A percentile compares a stretch with the other conserved stretches of the same genome.
Conservation (phyloP, 2,329 filamentous ascomycete species). For the Alternaria postmessia region DNA sequence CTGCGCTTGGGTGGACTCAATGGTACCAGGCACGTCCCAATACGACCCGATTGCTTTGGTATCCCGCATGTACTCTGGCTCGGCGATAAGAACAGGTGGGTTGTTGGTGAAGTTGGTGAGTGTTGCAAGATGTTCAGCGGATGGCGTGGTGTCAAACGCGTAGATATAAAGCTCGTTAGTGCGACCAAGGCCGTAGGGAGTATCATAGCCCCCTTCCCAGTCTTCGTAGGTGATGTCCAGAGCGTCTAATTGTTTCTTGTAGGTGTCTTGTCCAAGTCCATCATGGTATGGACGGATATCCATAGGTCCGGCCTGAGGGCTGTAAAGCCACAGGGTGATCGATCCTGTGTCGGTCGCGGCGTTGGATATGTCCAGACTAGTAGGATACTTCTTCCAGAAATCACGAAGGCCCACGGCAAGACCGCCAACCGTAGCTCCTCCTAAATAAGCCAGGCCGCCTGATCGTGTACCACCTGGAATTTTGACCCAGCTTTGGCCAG, state of each 20-base stretch:
- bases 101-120: constrained; percentile 59
- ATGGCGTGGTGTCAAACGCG: constrained; percentile 63
- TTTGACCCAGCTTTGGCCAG: constrained; percentile 66
- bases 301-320: constrained; percentile 63
- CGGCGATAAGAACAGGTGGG: constrained; percentile 62
- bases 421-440: constrained; percentile 65
- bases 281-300: constrained; percentile 68
- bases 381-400: constrained; percentile 71
- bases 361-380: constrained; percentile 63
- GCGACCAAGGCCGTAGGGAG: constrained; percentile 65
- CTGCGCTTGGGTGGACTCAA: constrained; percentile 34
- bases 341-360: constrained; percentile 60
- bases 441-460: constrained; percentile 66
- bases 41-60: constrained; percentile 64
- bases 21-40: constrained; percentile 58
- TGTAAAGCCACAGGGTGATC: constrained; percentile 69
- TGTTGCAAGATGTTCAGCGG: constrained; percentile 55
- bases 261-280: constrained; percentile 64
- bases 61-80: constrained; percentile 59
- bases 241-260: constrained; percentile 66
- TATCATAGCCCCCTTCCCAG: constrained; percentile 64
- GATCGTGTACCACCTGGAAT: constrained; percentile 65
- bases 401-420: constrained; percentile 66
- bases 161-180: constrained; percentile 66
- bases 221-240: constrained; percentile 71